Base-by-base conservation (phyloP, 176 grass and related monocot genomes). In the Alloteropsis semialata region DNA sequence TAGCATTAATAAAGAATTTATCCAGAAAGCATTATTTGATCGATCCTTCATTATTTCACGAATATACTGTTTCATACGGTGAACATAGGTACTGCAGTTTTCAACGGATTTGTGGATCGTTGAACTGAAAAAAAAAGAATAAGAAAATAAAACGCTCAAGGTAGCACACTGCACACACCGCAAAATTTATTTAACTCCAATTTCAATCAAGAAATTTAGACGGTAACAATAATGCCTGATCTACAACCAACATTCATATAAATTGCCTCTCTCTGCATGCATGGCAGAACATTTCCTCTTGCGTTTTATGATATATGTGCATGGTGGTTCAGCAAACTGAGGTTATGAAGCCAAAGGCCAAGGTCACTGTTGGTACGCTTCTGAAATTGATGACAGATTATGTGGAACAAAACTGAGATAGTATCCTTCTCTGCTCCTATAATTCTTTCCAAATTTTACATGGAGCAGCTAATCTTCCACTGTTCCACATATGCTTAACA, bases 1-100 rank as follows among this genome's bases (percentile, higher is more conserved):
- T 81, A 39, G 32, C 12, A 78, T 78, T 28, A 37, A 33, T 79
- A 16, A 42, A 85, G 50, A 77, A 39, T 36, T 44, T 65, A 36
- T 68, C 46, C n/a, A 79, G 8, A 87, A 50, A 82, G 58, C 3
- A 65, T 42, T 10, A 21, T 61, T n/a, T n/a, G n/a, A n/a, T n/a
- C n/a, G n/a, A n/a, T n/a, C n/a, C n/a, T n/a, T 29, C 16, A 45
- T 22, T 28, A 12, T 48, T 68, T 84, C 30, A 53, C 60, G 33
- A 74, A 74, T 19, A 59, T 37, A 81, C 8, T 17, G 33, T 48
- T 28, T 34, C 48, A 73, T n/a, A 43, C 5, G 58, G 28, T 50
- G 18, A 48, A 50, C 39, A 84, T 18, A 45, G 3, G 18, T 1
- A 71, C 1, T 38, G 38, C 53, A 45, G 17, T 28, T 39, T 82